Evolutionary conservation across 257 asterid genomes (phyloP), one percentile per base, ranked within the genome.

Genomic region (Petunia secreta): DNA sequence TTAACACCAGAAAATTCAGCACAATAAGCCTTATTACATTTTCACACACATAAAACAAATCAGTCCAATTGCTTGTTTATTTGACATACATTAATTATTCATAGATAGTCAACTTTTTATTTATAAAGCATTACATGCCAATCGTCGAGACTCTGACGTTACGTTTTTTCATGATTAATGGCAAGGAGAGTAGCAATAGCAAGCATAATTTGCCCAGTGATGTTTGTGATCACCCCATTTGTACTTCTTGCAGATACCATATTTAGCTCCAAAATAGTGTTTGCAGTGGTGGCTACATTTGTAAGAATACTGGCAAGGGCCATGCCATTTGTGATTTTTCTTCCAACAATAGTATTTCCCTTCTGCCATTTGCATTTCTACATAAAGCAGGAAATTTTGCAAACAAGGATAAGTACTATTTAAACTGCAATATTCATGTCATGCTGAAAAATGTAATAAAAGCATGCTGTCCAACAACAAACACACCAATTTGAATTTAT

Each of bases 261-360:
- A 75, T 59, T 52, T 55, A 41, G 60, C 60, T 10, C 65, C 65
- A 13, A 34, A 64, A 36, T 15, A 53, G 25, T 75, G 1, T 1
- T 75, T 75, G 38, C 79, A 75, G 54, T 75, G 65, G 2, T 75
- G 0, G 6, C 64, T 75, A 16, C 79, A 75, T 4, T 75, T 34
- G 50, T 75, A 34, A 8, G 48, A 13, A 36, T 75, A 25, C 3
- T 36, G 37, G 0, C 79, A 75, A 16, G 79, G 48, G 1, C 65
- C 79, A 75, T 55, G 37, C 79, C 79, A 75, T 8, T 75, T 75
- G 50, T 37, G 34, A 58, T 63, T 75, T 74, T 74, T 73, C 60
- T 52, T 52, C 50, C 63, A 74, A n/a, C 64, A 25, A 25, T 25
- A 74, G 53, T 52, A 75, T 43, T 54, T 71, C 0, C 50, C 66